phyloP scores from a whole-genome alignment of 768 basidiomycete species.

The Multifurca ochricompacta region DNA sequence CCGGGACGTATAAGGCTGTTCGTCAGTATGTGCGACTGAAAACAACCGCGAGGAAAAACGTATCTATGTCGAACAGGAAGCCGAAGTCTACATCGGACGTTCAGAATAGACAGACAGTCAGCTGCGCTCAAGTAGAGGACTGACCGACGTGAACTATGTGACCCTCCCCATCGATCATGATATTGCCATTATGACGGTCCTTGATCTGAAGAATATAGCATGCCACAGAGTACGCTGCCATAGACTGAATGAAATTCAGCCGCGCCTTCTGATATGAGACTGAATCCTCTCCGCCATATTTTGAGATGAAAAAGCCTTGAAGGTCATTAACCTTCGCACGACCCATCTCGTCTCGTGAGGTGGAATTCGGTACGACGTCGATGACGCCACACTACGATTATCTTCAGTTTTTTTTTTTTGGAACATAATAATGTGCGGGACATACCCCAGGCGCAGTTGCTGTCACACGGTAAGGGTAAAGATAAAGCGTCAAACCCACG shows the following conservation, averaged over 20 bases:
- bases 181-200: conserved; percentile 98
- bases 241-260: conserved; percentile 94
- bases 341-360: conserved; percentile 98
- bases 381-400: conserved; percentile 87
- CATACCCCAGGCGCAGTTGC: conserved; percentile 93
- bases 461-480: conserved; percentile 94
- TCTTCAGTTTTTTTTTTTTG: background rate
- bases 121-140: conserved; percentile 22
- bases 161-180: conserved; percentile 98
- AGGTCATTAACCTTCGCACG: conserved; percentile 96
- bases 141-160: conserved; percentile 93
- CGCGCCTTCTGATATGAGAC: conserved; percentile 87
- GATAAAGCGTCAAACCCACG: conserved; percentile 82
- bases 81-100: conserved; percentile 67
- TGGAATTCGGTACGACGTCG: conserved; percentile 96
- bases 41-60: conserved; percentile 35
- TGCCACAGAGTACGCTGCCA: conserved; percentile 98
- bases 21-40: background rate
- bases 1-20: conserved; percentile 26
- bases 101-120: background rate
- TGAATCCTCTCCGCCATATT: conserved; percentile 87
- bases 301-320: conserved; percentile 86
- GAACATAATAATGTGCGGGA: background rate
- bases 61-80: conserved; percentile 97
- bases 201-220: conserved; percentile 99